These are phyloP conservation scores for Penicillium sp. DNA, from an alignment of 2,329 filamentous ascomycete genomes.

Conservation along the genomic window DNA sequence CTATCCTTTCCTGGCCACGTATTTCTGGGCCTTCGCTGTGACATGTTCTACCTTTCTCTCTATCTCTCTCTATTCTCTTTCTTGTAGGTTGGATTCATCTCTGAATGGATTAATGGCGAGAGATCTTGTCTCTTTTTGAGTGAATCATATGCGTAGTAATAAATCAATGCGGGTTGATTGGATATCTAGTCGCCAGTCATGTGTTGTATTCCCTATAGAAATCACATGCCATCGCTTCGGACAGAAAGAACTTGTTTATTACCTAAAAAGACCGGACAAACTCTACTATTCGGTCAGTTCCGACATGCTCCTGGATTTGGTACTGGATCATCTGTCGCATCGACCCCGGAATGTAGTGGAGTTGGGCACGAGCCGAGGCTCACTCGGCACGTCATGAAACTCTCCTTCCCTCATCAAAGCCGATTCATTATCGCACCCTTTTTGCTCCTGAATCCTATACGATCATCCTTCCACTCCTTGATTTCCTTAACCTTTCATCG, in stretches of 20 bases:
- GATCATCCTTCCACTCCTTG: conserved; percentile 4
- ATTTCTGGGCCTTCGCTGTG: conserved; percentile 17
- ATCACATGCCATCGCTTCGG: not conserved
- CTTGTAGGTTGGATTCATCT: conserved; percentile 37
- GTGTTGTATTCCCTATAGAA: not conserved
- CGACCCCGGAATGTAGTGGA: conserved; percentile 8
- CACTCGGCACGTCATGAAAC: conserved; percentile 39
- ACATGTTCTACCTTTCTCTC: conserved; percentile 7
- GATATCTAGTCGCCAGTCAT: not conserved
- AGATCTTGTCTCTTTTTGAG: conserved; percentile 23
- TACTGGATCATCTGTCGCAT: not conserved
- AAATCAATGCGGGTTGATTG: not conserved
- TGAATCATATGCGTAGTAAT: not conserved
- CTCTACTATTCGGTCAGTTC: not conserved
- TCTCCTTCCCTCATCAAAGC: conserved; percentile 22
- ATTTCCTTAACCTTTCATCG: not conserved
- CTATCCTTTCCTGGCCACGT: conserved; percentile 15
- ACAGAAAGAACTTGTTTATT: not conserved
- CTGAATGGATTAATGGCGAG: conserved; percentile 40
- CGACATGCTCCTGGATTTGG: not conserved
- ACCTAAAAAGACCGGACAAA: not conserved
- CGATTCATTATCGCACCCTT: conserved; percentile 32
- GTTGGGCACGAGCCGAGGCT: conserved; percentile 32
- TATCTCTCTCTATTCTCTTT: conserved; percentile 14
- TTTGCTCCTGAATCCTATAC: conserved; percentile 8